Evolutionary conservation across 2,329 filamentous ascomycete species (phyloP), one percentile per base, ranked within the genome.

Genomic region (Blumeriella jaapii): DNA sequence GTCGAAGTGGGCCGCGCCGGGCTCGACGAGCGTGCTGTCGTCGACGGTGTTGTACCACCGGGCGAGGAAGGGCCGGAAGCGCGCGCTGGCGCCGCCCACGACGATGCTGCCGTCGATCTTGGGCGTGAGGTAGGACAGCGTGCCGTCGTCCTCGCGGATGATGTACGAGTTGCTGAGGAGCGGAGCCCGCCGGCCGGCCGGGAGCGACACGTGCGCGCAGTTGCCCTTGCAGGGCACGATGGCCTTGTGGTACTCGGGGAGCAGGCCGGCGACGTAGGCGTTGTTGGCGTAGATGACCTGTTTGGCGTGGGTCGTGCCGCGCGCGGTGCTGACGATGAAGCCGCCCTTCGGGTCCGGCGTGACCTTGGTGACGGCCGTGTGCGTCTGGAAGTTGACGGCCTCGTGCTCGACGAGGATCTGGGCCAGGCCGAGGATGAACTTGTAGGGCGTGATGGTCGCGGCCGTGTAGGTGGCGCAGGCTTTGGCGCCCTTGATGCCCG

Each of bases 211-310:
- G 8, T 36, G 33, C 6, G 25, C 24, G 26, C 33, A 36, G 4
- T 29, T 29, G 9, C 29, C 45, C 34, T 40, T 40, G 12, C 10
- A 38, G 2, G 32, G 29, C 6, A 28, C 38, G 5, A 55, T 54
- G 6, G 44, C 35, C 7, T 38, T 38, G 16, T 17, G 13, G 12
- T 38, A 38, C 4, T 38, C 35, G 6, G 48, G 29, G 46, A 55
- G 32, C 46, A 56, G 11, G 18, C 25, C 34, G 15, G 33, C 29
- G 0, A 74, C 78, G 52, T 81, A 82, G 9, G 62, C 78, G 45
- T 83, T 83, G 2, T 73, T 80, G 7, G 77, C 75, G 25, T 78
- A 63, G 12, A 82, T 59, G 10, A 82, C 61, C 20, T 65, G 66
- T 16, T 59, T 61, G 1, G 78, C 62, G 7, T 47, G 53, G 34